Evolutionary conservation across 805 yeast genomes (phyloP).

Genomic region (Yarrowia sp.): DNA sequence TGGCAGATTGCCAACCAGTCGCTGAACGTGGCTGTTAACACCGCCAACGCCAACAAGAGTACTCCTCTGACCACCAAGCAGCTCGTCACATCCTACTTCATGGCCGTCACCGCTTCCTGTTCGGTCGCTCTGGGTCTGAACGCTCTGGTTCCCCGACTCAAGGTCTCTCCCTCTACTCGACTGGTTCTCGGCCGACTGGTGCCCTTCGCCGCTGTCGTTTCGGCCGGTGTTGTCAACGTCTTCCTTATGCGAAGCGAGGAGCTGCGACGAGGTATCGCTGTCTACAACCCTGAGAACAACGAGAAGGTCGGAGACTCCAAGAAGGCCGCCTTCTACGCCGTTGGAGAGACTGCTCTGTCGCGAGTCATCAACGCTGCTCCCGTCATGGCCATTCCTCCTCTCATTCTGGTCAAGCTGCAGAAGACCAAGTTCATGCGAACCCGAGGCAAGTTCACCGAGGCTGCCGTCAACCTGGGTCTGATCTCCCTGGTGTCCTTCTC

Average conservation of each 20-base stretch:
- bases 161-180: conserved; percentile 72
- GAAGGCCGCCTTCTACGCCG: conserved; percentile 89
- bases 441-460: conserved; percentile 68
- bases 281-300: conserved; percentile 50
- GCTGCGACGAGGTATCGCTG: conserved; percentile 64
- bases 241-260: conserved; percentile 96
- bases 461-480: conserved; percentile 80
- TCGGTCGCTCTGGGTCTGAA: conserved; percentile 94
- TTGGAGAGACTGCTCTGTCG: conserved; percentile 95
- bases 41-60: conserved; percentile 94
- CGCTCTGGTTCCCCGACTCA: conserved; percentile 85
- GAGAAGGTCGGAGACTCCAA: conserved; percentile 69
- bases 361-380: conserved; percentile 97
- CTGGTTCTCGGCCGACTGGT: conserved; percentile 82
- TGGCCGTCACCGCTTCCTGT: conserved; percentile 95
- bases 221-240: conserved; percentile 97
- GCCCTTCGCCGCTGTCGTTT: conserved; percentile 98
- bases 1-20: conserved; percentile 99
- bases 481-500: conserved; percentile 84
- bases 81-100: conserved; percentile 74
- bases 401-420: conserved; percentile 80
- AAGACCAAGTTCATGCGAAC: conserved; percentile 66
- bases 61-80: conserved; percentile 86
- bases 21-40: conserved; percentile 93
- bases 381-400: conserved; percentile 95